Evolutionary conservation across 139 green algal genomes (phyloP), one percentile per base, ranked within the genome.

Genomic region (Auxenochlorella protothecoides): DNA sequence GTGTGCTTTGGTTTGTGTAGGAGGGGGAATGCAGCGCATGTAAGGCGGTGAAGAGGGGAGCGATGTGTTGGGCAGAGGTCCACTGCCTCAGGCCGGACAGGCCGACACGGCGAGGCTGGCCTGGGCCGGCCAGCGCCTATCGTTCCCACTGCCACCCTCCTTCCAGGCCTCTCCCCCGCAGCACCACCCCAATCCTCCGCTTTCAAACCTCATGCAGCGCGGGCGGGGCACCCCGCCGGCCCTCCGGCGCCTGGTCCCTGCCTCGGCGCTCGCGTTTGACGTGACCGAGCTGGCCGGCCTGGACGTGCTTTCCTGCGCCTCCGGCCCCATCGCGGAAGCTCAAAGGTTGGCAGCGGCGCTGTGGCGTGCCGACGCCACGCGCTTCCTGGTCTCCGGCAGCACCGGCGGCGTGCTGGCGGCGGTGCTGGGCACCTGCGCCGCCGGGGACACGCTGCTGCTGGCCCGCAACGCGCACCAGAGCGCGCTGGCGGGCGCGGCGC

Each of bases 381-480:
- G 81, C 76, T 94, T 97, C 60, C 78, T 97, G 53, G 93, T 98
- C 52, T 97, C 97, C 73, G 93, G 93, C 70, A 89, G 80, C 74
- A 96, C 83, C 0, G 81, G 64, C 1, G 92, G 90, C 62, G 73
- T 91, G 8, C 78, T 85, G 73, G 88, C 91, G 0, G 79, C 81
- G n/a, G 68, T 93, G 3, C 76, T 92, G 74, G 81, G 87, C n/a
- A 83, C 78, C 5, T 89, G 84, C 70, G 53, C 69, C 27, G 84
- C 83, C 3, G 83, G 85, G 0, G 72, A 83, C 44, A 76, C 76
- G 2, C 74, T 98, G 14, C 15, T 98, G 4, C 63, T 95, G 4
- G 80, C 91, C 0, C 80, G 93, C 64, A 96, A 96, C 76, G 90
- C 85, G 72, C 93, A 98, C 74, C 69, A 88, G 54, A 90, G 84